Evolutionary conservation across 495 filamentous ascomycete species (phyloP), one percentile per base, ranked within the genome.

Genomic region (Neurospora hispaniola): DNA sequence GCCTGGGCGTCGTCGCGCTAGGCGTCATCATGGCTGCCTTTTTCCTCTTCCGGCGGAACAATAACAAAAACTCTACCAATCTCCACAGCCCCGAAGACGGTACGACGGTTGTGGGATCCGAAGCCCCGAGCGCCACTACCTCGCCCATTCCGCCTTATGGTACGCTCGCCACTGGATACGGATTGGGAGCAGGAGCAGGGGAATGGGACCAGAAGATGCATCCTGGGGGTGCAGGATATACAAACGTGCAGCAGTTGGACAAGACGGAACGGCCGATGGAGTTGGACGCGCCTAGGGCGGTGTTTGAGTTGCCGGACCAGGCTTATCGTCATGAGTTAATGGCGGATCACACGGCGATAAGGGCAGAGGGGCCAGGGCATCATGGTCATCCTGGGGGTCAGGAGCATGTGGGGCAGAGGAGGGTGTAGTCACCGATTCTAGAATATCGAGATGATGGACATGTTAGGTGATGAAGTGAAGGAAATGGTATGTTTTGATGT

Each of bases 231-330:
- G 20, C 5, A 14, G 48, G 20, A 6, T 23, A 54, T 31, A 62
- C 54, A 1, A 66, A 38, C 5, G 40, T 10, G 12, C 72, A 76
- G 16, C 76, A 81, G 73, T 74, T 80, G 8, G 78, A 81, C 62
- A 35, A 71, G 40, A 23, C 44, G 8, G 38, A 59, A 2, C 42
- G 69, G 16, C 76, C 78, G 35, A 72, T 70, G 12, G 79, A 80
- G 75, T 42, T 81, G 68, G 69, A 74, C 35, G 70, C 70, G 18
- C 76, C 75, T 59, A 48, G 70, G 66, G 76, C 78, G 5, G 69
- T 81, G 43, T 82, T 77, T 43, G 81, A 83, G 72, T 71, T 81
- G 43, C 73, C 80, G 0, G 71, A 72, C 2, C 77, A 82, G 73
- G 31, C 72, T 0, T 73, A 76, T 40, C 74, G 76, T 8, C 78